These are phyloP conservation scores for Colletotrichum sp. DNA, from an alignment of 2,329 filamentous ascomycete species.

Conservation along the genomic window DNA sequence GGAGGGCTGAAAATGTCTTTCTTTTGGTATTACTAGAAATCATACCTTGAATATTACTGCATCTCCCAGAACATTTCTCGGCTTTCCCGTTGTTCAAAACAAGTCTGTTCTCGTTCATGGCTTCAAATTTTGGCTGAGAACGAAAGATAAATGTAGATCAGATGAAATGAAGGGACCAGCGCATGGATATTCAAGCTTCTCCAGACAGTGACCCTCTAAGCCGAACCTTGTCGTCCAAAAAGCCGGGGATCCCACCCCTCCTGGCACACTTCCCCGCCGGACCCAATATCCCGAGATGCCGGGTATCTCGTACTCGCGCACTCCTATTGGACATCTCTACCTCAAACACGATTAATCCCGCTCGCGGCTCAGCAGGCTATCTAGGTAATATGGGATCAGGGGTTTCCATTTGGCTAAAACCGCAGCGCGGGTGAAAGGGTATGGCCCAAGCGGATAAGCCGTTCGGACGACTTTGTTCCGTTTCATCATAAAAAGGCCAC, in stretches of 20 bases:
- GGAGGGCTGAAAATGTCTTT: accelerated
- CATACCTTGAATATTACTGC: neutral
- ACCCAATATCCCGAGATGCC: neutral
- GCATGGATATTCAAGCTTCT: neutral
- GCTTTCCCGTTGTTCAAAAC: too few relatives aligned
- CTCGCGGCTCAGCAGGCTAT: neutral
- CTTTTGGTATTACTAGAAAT: neutral
- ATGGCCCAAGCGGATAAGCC: neutral
- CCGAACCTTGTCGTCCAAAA: neutral
- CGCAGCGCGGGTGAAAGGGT: neutral
- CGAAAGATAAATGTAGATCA: neutral
- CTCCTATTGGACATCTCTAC: neutral
- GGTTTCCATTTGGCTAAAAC: neutral
- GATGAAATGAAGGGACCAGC: neutral
- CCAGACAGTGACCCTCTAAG: neutral
- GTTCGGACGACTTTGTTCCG: neutral
- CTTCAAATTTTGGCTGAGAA: too few relatives aligned
- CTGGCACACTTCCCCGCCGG: neutral
- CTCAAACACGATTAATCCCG: neutral
- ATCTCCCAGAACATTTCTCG: too few relatives aligned
- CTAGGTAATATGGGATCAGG: neutral
- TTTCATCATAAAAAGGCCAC: neutral
- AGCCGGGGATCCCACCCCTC: neutral
- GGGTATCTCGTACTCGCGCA: neutral
- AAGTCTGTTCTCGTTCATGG: too few relatives aligned